Conservation (phyloP, 352 stramenopile species). For the Phytophthora lateralis region DNA sequence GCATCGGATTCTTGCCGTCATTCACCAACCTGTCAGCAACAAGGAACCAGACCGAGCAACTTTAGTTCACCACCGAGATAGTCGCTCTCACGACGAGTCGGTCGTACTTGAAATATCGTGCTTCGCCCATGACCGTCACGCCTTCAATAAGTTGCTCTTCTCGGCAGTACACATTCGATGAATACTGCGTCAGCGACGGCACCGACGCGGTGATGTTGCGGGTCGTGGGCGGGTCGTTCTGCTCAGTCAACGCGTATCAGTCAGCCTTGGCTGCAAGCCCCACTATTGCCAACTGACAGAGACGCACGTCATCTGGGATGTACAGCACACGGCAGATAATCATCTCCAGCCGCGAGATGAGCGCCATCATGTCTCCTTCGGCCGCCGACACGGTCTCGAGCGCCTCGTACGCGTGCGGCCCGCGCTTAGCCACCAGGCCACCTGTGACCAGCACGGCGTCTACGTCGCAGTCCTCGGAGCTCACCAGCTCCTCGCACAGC, state of each 20-base stretch:
- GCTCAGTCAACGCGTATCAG: conserved; percentile 4
- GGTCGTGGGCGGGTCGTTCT: conserved; percentile 85
- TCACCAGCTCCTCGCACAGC: conserved; percentile 77
- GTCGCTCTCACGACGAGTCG: background rate
- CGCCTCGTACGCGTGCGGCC: conserved; percentile 53
- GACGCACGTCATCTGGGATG: conserved; percentile 64
- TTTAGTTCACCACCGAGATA: conserved; percentile 1
- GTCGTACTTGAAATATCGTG: conserved; percentile 64
- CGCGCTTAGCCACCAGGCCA: conserved; percentile 55
- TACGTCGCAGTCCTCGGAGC: conserved; percentile 67
- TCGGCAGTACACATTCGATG: conserved; percentile 67
- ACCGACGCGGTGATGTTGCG: conserved; percentile 49
- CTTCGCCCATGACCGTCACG: conserved; percentile 55
- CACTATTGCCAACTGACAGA: conserved; percentile 1
- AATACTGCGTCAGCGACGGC: conserved; percentile 84
- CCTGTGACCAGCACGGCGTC: conserved; percentile 81
- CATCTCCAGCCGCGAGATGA: conserved; percentile 87
- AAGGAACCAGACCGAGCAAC: background rate
- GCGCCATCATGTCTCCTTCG: conserved; percentile 90
- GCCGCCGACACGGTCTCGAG: conserved; percentile 69
- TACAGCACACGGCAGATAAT: conserved; percentile 89
- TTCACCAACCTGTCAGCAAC: conserved; percentile 49
- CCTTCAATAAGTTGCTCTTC: conserved; percentile 48
- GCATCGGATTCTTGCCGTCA: conserved; percentile 58
- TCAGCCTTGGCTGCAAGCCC: conserved; percentile 10